A percentile compares a stretch with the other conserved stretches of the same genome.
phyloP scores from a whole-genome alignment of 2,329 filamentous ascomycete genomes.

The Exophiala lecanii-corni region DNA sequence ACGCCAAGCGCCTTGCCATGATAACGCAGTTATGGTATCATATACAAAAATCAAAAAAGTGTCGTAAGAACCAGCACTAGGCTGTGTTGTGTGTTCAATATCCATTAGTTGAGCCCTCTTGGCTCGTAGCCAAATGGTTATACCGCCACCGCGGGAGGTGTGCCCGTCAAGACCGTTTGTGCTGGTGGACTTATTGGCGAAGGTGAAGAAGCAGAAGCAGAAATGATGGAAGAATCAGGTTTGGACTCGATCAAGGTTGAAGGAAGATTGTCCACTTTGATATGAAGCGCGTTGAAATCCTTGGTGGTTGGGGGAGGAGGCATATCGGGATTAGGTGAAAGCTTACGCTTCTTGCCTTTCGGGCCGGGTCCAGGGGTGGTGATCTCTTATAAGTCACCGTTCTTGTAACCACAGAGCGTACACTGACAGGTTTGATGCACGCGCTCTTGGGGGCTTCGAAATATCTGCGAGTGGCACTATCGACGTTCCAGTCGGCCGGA shows the following conservation, averaged over 20 bases:
- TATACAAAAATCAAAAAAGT: slow-evolving; percentile 16
- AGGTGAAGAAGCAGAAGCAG: slow-evolving; percentile 7
- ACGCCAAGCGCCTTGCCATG: slow-evolving; percentile 21
- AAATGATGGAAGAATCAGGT: slow-evolving; percentile 2
- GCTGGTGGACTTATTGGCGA: slow-evolving; percentile 9
- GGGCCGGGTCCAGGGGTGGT: slow-evolving; percentile 74
- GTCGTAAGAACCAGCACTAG: slow-evolving; percentile 11
- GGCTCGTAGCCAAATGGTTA: not conserved
- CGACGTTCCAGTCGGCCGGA: slow-evolving; percentile 68
- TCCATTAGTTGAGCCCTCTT: not conserved
- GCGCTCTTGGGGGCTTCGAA: slow-evolving; percentile 58
- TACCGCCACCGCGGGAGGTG: not conserved
- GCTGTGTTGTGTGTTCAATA: not conserved
- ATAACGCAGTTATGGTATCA: slow-evolving; percentile 21
- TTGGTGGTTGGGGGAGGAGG: slow-evolving; percentile 12
- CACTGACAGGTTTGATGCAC: slow-evolving; percentile 61
- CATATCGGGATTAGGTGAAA: slow-evolving; percentile 29
- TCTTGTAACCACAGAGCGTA: slow-evolving; percentile 87
- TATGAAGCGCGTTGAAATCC: slow-evolving; percentile 10
- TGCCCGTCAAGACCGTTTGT: slow-evolving; percentile 7
- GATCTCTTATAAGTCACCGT: slow-evolving; percentile 81
- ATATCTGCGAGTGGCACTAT: slow-evolving; percentile 60
- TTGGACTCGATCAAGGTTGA: slow-evolving; percentile 15
- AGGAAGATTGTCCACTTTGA: slow-evolving; percentile 14
- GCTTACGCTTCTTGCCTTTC: slow-evolving; percentile 85